These are phyloP conservation scores for Bretschneidera sinensis DNA, from an alignment of 345 rosid species.

Conservation along the genomic window DNA sequence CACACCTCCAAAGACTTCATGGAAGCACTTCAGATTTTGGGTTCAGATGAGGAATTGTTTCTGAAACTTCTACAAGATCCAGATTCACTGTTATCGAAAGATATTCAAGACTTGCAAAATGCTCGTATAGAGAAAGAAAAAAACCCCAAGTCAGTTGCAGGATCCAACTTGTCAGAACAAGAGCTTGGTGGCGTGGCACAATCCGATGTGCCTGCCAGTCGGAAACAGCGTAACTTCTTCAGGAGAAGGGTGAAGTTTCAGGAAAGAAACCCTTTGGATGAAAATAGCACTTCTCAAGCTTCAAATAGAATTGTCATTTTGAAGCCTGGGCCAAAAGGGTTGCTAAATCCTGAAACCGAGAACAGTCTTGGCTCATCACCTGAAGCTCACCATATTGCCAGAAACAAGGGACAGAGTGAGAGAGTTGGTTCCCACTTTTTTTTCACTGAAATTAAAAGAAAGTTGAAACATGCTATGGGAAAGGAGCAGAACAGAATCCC, in stretches of 20 bases:
- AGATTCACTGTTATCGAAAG: slow-evolving; percentile 48
- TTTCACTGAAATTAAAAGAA: slow-evolving; percentile 76
- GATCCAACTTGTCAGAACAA: slow-evolving; percentile 31
- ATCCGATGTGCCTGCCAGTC: slow-evolving; percentile 34
- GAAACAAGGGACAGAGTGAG: slow-evolving; percentile 40
- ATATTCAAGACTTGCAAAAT: slow-evolving; percentile 42
- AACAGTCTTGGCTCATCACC: slow-evolving; percentile 34
- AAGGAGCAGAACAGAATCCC: slow-evolving; percentile 50
- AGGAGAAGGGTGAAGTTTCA: slow-evolving; percentile 48
- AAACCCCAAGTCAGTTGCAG: slow-evolving; percentile 32
- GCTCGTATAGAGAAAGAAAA: slow-evolving; percentile 35
- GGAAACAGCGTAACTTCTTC: slow-evolving; percentile 57
- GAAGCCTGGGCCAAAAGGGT: slow-evolving; percentile 57
- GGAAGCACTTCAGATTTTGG: slow-evolving; percentile 76
- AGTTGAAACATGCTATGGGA: slow-evolving; percentile 75
- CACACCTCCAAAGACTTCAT: slow-evolving; percentile 59
- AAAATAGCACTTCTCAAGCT: slow-evolving; percentile 35
- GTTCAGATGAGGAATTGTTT: slow-evolving; percentile 80
- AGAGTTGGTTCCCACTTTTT: slow-evolving; percentile 55
- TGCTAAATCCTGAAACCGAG: slow-evolving; percentile 37
- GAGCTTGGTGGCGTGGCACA: slow-evolving; percentile 25
- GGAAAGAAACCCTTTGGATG: slow-evolving; percentile 34
- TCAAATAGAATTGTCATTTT: slow-evolving; percentile 68
- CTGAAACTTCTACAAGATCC: slow-evolving; percentile 72
- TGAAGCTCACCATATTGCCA: slow-evolving; percentile 26